Evolutionary conservation across 805 yeast species (phyloP), one percentile per base, ranked within the genome.

Genomic region (Candida nemodendra): DNA sequence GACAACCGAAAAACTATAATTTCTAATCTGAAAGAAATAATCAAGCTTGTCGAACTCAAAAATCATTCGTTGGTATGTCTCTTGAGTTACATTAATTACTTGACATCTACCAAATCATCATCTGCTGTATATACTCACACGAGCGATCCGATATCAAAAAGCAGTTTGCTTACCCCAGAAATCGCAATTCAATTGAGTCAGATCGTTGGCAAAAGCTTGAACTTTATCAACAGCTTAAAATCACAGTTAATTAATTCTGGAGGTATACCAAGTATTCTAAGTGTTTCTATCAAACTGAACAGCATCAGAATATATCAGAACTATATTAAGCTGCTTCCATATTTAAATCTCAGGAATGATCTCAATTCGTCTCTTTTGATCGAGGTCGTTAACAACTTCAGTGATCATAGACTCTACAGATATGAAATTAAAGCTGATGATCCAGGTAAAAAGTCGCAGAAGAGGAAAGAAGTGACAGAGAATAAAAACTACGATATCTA

Each of bases 51-150:
- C 9, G 80, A 78, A 46, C 69, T 79, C 5, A 71, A 83, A 42
- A 69, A 76, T 43, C 75, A 76, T 44, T 74, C 87, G 0, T 57
- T 84, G 31, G 69, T 79, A 2, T 79, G 85, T 31, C 54, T 84
- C 13, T 50, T 75, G 18, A 68, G 76, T 6, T 82, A 78, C 53
- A 57, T 78, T 8, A 71, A 77, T 12, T 69, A 69, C 32, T 51
- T 78, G 36, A 40, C 57, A 2, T 64, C 84, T 18, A 69, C 79
- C 8, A 71, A 66, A 18, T 52, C 69, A 1, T 45, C 66, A 42
- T 37, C 52, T 19, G 39, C 48, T n/a, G 29, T 58, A 5, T 61
- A 59, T 7, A 41, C 53, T 5, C 57, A 44, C 25, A 16, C 33
- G 9, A 22, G 24, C n/a, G 50, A 49, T 50, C 65, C 32, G 48